These are phyloP conservation scores for Paramecium bursaria DNA, from an alignment of 73 alveolate species.

Conservation along the genomic window DNA sequence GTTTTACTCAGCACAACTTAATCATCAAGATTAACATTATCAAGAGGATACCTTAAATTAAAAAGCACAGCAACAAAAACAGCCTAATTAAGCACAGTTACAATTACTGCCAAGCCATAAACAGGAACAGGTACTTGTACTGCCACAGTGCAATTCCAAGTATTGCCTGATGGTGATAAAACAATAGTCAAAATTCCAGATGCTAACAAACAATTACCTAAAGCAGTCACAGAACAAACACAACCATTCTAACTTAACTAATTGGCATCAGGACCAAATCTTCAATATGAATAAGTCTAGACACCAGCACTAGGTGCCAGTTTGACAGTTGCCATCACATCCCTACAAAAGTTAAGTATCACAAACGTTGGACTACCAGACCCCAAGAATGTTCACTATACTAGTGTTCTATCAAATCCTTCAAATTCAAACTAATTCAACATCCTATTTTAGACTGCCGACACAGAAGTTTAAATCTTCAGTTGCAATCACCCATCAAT, in stretches of 20 bases:
- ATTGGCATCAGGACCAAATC: constrained; percentile 39
- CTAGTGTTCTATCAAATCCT: constrained; percentile 10
- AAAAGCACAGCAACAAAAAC: background rate
- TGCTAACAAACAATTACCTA: background rate
- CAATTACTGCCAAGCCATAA: background rate
- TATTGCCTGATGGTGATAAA: background rate
- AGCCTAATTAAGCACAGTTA: background rate
- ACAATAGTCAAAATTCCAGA: background rate
- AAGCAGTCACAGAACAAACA: background rate
- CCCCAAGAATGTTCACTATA: background rate
- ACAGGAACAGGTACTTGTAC: background rate
- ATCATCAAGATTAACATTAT: constrained; percentile 15
- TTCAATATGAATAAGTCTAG: background rate
- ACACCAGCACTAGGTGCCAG: background rate
- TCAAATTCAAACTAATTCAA: background rate
- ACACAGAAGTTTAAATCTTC: background rate
- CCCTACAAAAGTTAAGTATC: background rate
- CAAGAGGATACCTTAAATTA: constrained; percentile 23
- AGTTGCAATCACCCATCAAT: background rate
- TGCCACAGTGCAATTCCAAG: background rate
- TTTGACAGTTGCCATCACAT: background rate
- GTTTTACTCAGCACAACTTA: background rate
- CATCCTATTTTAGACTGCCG: background rate
- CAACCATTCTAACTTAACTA: background rate
- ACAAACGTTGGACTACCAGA: background rate